Base-by-base conservation (phyloP, 2,329 filamentous ascomycete species). In the Sporothrix schenckii region DNA sequence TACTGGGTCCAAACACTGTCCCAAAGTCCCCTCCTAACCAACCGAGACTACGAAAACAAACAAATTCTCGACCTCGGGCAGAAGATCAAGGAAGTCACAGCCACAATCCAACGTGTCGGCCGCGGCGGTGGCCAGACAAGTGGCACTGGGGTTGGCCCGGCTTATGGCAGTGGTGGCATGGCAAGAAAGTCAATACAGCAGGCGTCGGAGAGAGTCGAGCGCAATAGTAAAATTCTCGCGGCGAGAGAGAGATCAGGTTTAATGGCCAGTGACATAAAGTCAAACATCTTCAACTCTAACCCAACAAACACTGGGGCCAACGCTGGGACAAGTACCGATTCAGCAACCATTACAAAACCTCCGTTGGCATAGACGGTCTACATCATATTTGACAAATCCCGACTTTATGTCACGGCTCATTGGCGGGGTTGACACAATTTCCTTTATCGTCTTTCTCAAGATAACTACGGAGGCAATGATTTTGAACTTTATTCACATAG, bases 1-100 rank as follows among this genome's bases (percentile, higher is more conserved):
- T 99, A 99, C 84, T 97, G 93, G 95, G 94, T 97, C 47, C 92
- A 96, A 77, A 99, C 95, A 6, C 87, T 99, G 24, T 96, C 93
- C 44, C 92, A 97, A 76, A 95, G 89, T 75, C 94, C 94, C 27
- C 86, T 97, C 4, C 90, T 97, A 76, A 93, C 92, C 70, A 98
- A 97, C 77, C 91, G 94, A 73, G 94, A 97, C 75, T 99, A 94
- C 78, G 91, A 90, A 68, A 97, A 91, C 76, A 95, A 94, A 80
- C 94, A 97, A 80, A 95, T 99, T 81, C 84, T 90, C 65, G 95
- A 99, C 79, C 84, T 98, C 56, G 91, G 91, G 53, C 88, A 89
- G 74, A 97, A 97, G 82, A 90, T 96, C 74, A 85, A 86, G 74
- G 89, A 93, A 74, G 88, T 89, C 2, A 87, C 83, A 9, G 71